Conservation (phyloP, 73 alveolate genomes). For the Paramecium sexaurelia region DNA sequence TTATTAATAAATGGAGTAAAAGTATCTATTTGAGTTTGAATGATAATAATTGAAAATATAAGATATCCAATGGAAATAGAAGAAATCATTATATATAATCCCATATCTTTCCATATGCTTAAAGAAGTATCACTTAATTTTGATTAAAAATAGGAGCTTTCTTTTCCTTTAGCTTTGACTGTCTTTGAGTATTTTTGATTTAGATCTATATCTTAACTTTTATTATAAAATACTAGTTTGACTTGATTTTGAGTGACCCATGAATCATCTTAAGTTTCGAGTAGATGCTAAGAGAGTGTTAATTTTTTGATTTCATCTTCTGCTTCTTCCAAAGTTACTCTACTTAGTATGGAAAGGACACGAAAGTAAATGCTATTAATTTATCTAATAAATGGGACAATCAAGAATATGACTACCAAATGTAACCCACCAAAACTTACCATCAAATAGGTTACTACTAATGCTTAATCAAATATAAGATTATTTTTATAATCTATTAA, state of each 20-base stretch:
- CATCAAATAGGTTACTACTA: not conserved
- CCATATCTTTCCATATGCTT: slow-evolving; percentile 50
- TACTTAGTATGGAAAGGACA: not conserved
- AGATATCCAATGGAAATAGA: slow-evolving; percentile 46
- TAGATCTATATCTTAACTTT: slow-evolving; percentile 1
- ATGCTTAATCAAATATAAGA: not conserved
- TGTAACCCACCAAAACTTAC: slow-evolving; percentile 35
- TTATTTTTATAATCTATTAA: not conserved
- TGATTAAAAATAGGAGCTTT: slow-evolving; percentile 6
- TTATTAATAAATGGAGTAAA: not conserved
- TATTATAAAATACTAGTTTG: slow-evolving; percentile 36
- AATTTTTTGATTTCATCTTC: slow-evolving; percentile 51
- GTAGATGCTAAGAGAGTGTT: slow-evolving; percentile 8
- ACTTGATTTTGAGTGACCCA: slow-evolving; percentile 48
- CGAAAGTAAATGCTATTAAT: slow-evolving; percentile 29
- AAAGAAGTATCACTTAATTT: slow-evolving; percentile 15
- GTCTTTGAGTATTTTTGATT: not conserved
- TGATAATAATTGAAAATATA: slow-evolving; percentile 1
- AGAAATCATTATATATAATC: not conserved
- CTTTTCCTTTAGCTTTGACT: not conserved
- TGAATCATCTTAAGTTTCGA: not conserved
- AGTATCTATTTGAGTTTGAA: not conserved
- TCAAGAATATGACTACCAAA: slow-evolving; percentile 25
- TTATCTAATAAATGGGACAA: slow-evolving; percentile 17
- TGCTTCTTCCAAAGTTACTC: slow-evolving; percentile 41